Percentiles rank a stretch among this genome's conserved stretches.
Conservation (phyloP, 2,329 filamentous ascomycete genomes). For the Cryphonectria carpinicola region DNA sequence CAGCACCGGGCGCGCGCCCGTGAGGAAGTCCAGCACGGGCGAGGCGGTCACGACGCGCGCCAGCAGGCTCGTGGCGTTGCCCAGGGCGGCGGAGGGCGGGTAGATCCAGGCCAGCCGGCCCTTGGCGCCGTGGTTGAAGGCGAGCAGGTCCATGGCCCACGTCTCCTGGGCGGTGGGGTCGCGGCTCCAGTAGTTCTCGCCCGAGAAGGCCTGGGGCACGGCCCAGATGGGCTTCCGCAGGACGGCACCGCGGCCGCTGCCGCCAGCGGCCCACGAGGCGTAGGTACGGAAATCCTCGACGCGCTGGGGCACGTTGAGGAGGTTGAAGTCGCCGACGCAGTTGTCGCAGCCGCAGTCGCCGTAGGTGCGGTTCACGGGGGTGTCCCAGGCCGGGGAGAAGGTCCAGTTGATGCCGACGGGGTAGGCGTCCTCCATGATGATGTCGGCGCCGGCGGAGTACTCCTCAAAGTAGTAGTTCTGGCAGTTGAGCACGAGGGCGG, state of each 20-base stretch:
- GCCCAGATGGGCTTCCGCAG: constrained; percentile 52
- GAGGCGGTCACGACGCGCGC: constrained; percentile 41
- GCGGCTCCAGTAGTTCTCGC: constrained; percentile 52
- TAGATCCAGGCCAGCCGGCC: constrained; percentile 52
- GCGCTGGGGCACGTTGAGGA: constrained; percentile 53
- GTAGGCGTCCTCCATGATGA: constrained; percentile 64
- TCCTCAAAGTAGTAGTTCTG: constrained; percentile 62
- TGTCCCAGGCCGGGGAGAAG: constrained; percentile 56
- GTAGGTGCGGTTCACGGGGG: constrained; percentile 60
- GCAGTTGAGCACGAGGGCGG: constrained; percentile 64
- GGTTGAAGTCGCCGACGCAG: constrained; percentile 49
- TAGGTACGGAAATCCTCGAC: constrained; percentile 45
- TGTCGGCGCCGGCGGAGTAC: constrained; percentile 59
- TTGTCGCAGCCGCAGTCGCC: constrained; percentile 68
- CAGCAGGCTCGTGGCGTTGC: constrained; percentile 44
- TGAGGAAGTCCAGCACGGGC: constrained; percentile 46
- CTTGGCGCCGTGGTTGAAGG: constrained; percentile 50
- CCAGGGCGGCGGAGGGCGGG: constrained; percentile 44
- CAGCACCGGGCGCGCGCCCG: constrained; percentile 36
- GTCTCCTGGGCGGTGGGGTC: constrained; percentile 49
- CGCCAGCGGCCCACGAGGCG: constrained; percentile 45
- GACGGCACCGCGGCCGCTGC: constrained; percentile 47
- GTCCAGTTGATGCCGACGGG: constrained; percentile 61
- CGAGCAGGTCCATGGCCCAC: constrained; percentile 49
- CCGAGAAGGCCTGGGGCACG: constrained; percentile 50